Conservation (phyloP, 257 asterid species). For the Ilex aquifolium region DNA sequence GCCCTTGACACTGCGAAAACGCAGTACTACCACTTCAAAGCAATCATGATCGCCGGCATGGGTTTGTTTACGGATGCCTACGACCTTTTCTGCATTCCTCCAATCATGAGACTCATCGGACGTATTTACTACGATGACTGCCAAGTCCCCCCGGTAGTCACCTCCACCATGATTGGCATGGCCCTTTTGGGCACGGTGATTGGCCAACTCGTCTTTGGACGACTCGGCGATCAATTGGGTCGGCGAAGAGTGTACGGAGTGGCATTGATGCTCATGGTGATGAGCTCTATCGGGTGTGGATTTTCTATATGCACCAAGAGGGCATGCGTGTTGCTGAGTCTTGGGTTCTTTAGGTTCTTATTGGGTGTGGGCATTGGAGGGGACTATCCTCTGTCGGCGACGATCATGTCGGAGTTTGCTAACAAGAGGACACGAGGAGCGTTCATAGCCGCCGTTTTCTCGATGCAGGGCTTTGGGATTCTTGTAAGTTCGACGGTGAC, state of each 20-base stretch:
- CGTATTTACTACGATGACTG: constrained; percentile 28
- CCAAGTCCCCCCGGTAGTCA: constrained; percentile 25
- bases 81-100: constrained; percentile 56
- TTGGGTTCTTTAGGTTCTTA: constrained; percentile 42
- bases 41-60: constrained; percentile 57
- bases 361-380: constrained; percentile 59
- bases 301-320: constrained; percentile 39
- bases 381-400: constrained; percentile 58
- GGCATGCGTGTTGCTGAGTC: constrained; percentile 37
- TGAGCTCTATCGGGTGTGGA: constrained; percentile 48
- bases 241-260: constrained; percentile 47
- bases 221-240: constrained; percentile 46
- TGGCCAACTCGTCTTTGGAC: constrained; percentile 44
- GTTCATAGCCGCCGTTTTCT: constrained; percentile 53
- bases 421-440: constrained; percentile 48
- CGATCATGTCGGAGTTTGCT: constrained; percentile 62
- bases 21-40: constrained; percentile 52
- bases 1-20: constrained; percentile 51
- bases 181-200: constrained; percentile 46
- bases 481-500: constrained; percentile 42
- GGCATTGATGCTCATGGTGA: constrained; percentile 44
- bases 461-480: constrained; percentile 73
- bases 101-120: constrained; percentile 43
- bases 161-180: constrained; percentile 28
- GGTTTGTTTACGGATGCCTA: constrained; percentile 59